Base-by-base conservation (phyloP, 176 grass and related monocot species). In the Alloteropsis semialata region DNA sequence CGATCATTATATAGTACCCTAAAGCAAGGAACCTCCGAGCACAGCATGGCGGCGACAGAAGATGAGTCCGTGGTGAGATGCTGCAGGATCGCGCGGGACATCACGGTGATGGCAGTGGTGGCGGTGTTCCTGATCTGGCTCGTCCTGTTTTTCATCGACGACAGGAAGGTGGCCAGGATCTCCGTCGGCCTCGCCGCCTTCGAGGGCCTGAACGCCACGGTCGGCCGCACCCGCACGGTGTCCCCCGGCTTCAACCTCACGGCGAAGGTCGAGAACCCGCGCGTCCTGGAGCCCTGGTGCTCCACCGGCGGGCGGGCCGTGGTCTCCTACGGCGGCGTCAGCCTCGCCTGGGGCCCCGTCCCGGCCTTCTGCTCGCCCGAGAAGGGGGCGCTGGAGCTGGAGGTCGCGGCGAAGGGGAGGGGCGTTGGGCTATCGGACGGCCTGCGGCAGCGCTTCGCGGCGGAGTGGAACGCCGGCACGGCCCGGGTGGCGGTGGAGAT, bases 251-350 rank as follows among this genome's bases (percentile, higher is more conserved):
- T 56, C 50, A 15, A 0, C 50, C 50, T 57, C 19, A 16, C 33
- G 21, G 33, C 30, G 21, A 25, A 24, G 66, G 72, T 56, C 19
- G 21, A 37, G 72, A 56, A 75, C 72, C 49, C 72, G 21, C 72
- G 50, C 22, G 21, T 1, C 72, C 1, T 37, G 11, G 3, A 2
- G 21, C 10, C 13, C 2, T 75, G 72, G 72, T 56, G 72, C 72
- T 37, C 30, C 72, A 13, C 10, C 50, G 33, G 51, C 51, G 73
- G 73, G 21, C 25, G 45, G 15, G 24, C n/a, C 2, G 53, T 76
- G 34, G 73, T 76, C 22, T 76, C 73, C 1, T 76, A 76, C 34
- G 51, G 7, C 51, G 53, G 51, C 51, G 73, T 76, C 34, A 76
- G 51, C 73, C 73, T 76, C 34, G 53, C 53, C 1, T 76, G 72